Base-by-base conservation (phyloP, 2,329 filamentous ascomycete genomes). In the Alternaria sp. region DNA sequence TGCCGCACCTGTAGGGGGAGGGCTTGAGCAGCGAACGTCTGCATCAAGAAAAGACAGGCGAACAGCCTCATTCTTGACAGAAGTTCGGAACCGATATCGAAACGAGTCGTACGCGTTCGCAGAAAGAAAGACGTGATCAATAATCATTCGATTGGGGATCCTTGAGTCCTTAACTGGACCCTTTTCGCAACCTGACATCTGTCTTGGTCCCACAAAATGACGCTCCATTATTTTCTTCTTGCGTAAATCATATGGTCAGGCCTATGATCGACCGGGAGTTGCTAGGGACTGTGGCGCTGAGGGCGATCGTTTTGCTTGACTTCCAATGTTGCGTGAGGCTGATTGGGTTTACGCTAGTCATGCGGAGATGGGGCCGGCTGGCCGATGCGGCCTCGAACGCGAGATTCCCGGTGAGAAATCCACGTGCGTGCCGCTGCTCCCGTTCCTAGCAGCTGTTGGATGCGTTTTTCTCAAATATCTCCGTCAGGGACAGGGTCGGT, bases 121-220 rank as follows among this genome's bases (percentile, higher is more conserved):
- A 36, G 19, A 15, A 28, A 52, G 17, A 52, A 30, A 32, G 17
- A 46, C 25, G 26, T 26, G 57, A 43, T 45, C 25, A 17, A 40
- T 15, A 32, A 45, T 59, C 11, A 25, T 47, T 47, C 43, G 32
- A 52, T 59, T n/a, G 28, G 40, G 40, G 49, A 59, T 21, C 13
- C 25, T 28, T 28, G 46, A n/a, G 57, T 32, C 43, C 40, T 59
- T 54, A 59, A 59, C 36, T 54, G 49, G 43, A 47, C 40, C 49
- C 57, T 59, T 28, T 17, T 25, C 17, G 40, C 15, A 12, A 54
- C 47, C 32, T 54, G 26, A 36, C 57, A 54, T 54, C 13, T 15
- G 26, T 23, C 15, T 23, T 26, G 26, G 57, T 47, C n/a, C 57
- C 40, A 46, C 57, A 54, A 47, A 36, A 32, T 10, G 57, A 46